Evolutionary conservation across 2,329 filamentous ascomycete genomes (phyloP), one percentile per base, ranked within the genome.

Genomic region (Colletotrichum kahawae): DNA sequence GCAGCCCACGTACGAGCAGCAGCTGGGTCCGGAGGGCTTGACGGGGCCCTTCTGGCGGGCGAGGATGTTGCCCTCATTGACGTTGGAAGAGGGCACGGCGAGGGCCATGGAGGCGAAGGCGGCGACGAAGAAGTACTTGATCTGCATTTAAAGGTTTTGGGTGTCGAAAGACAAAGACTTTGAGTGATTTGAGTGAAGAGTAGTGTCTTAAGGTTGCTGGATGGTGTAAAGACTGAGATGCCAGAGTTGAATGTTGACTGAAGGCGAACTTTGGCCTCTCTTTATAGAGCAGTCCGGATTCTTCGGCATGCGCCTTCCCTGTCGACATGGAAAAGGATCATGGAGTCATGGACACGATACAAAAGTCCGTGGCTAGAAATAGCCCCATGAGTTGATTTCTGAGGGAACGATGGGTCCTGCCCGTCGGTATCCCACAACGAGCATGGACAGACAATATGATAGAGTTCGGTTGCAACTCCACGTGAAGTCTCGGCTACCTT

Each of bases 231-330:
- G 7, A 7, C 5, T 51, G n/a, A 4, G 3, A 51, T 51, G 43
- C 43, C 2, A 4, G 43, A 51, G 0, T 51, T 51, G 12, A 4
- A 0, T 1, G 43, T 7, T 0, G 10, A 21, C 43, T 51, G n/a
- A 51, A 21, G 0, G 43, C 43, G 43, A 51, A 51, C 3, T 51
- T 13, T 1, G 3, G 2, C n/a, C 6, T 7, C 43, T 51, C 43
- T 24, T 51, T 51, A 51, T 51, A 51, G 4, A 51, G 0, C 43
- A 21, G n/a, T 21, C n/a, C n/a, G 43, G 43, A 51, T 7, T 21
- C 43, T 51, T 51, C 43, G 43, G n/a, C 10, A 24, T 13, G 43
- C n/a, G 43, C n/a, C 4, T 21, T 21, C 7, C n/a, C 13, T 51
- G n/a, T 4, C n/a, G 13, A 51, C 43, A 21, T 13, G n/a, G 43